Evolutionary conservation across 805 yeast species (phyloP).

Genomic region (Tetrapisispora pingtungensis): DNA sequence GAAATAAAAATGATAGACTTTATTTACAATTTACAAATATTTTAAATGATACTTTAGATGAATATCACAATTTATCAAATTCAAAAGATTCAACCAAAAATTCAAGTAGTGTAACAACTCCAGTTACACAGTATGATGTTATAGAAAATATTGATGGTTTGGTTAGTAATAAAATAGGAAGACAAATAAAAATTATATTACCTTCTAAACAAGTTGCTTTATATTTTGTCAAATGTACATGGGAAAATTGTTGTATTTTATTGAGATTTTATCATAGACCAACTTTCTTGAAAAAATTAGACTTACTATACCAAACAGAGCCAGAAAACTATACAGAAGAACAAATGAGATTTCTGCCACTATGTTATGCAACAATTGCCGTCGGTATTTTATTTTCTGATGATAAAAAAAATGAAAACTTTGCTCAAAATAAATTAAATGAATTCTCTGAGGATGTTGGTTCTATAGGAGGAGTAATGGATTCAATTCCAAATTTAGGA

Average conservation of each 20-base stretch:
- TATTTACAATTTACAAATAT: neutral
- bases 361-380: conserved; percentile 76
- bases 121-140: conserved; percentile 5
- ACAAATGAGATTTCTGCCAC: conserved; percentile 71
- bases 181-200: conserved; percentile 54
- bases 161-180: conserved; percentile 16
- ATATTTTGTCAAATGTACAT: conserved; percentile 62
- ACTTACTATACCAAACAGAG: conserved; percentile 65
- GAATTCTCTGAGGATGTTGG: no score
- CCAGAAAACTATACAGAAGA: conserved; percentile 66
- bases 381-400: conserved; percentile 70
- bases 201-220: conserved; percentile 74
- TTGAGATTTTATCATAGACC: conserved; percentile 85
- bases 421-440: no score
- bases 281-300: conserved; percentile 63
- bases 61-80: neutral
- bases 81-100: neutral
- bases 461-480: no score
- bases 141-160: conserved; percentile 17
- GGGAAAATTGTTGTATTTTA: conserved; percentile 79
- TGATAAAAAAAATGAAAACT: conserved; percentile 6
- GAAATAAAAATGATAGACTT: neutral
- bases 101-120: neutral
- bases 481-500: neutral
- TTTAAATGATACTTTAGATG: neutral